phyloP scores from a whole-genome alignment of 495 filamentous ascomycete species.

The Penicillium longicatenatum region DNA sequence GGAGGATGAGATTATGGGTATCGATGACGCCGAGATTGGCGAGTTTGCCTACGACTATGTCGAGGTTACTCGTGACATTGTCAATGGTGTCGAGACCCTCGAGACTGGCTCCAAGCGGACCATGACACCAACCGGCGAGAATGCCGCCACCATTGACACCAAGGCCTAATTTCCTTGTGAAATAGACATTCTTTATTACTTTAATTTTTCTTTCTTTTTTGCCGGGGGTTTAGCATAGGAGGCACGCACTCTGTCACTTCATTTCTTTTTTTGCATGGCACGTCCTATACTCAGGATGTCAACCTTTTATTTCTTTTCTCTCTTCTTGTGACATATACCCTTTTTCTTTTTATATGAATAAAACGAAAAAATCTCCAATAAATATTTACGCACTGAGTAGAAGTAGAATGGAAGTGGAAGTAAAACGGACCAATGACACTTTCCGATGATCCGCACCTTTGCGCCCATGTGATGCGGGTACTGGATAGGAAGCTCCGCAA shows the following conservation, averaged over 20 bases:
- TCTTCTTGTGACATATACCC: conserved; percentile 11
- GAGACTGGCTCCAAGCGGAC: conserved; percentile 40
- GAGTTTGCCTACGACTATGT: conserved; percentile 99
- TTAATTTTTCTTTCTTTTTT: conserved; percentile 2
- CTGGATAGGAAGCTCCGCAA: conserved; percentile 7
- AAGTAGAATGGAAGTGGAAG: not conserved
- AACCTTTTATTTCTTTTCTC: conserved; percentile 8
- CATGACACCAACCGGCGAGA: conserved; percentile 28
- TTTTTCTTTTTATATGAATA: conserved; percentile 5
- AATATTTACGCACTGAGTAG: too few species aligned
- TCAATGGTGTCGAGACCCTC: conserved; percentile 56
- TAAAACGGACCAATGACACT: not conserved
- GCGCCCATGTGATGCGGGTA: conserved; percentile 13
- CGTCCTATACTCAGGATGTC: not conserved
- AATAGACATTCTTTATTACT: conserved; percentile 9
- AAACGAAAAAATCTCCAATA: conserved; percentile 1
- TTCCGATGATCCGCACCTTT: not conserved
- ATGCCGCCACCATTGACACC: conserved; percentile 23
- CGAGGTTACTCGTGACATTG: conserved; percentile 83
- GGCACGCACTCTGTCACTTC: not conserved
- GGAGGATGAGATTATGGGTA: conserved; percentile 86
- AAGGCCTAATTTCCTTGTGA: conserved; percentile 31
- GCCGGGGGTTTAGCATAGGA: conserved; percentile 6
- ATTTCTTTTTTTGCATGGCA: conserved; percentile 3
- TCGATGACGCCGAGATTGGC: conserved; percentile 94